These are phyloP conservation scores for Hevea brasiliensis DNA, from an alignment of 345 rosid species.

Conservation along the genomic window DNA sequence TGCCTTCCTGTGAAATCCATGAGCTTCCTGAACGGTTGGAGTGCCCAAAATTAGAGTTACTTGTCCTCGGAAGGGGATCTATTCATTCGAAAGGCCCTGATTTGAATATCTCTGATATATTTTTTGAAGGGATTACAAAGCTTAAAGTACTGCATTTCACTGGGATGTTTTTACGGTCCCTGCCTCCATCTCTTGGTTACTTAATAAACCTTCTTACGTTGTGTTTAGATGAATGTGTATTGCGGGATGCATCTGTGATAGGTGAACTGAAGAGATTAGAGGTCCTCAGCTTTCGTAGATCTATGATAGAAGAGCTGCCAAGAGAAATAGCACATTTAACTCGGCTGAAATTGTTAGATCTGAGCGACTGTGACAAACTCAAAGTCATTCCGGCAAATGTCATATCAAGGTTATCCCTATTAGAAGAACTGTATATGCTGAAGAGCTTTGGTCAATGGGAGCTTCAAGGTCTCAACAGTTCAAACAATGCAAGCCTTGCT, in stretches of 20 bases:
- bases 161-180: background rate
- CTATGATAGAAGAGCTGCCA: no score
- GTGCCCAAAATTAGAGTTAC: constrained; percentile 4
- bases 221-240: background rate
- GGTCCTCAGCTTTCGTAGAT: constrained; percentile 27
- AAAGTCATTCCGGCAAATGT: no score
- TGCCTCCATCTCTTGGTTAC: constrained; percentile 3
- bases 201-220: constrained; percentile 9
- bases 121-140: background rate
- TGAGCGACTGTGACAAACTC: no score
- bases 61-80: background rate
- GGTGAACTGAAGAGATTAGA: constrained; percentile 25
- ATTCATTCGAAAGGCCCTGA: no score
- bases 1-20: background rate
- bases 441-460: constrained; percentile 31
- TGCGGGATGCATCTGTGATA: background rate
- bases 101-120: background rate
- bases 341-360: no score
- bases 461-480: background rate
- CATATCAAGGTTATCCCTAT: no score
- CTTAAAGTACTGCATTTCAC: background rate
- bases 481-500: constrained; percentile 11
- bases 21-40: constrained; percentile 1
- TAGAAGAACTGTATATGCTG: constrained; percentile 40
- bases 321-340: no score